Percentiles rank a stretch among this genome's conserved stretches.
These are phyloP conservation scores for Phytophthora litchii DNA, from an alignment of 352 stramenopile genomes.

Conservation along the genomic window DNA sequence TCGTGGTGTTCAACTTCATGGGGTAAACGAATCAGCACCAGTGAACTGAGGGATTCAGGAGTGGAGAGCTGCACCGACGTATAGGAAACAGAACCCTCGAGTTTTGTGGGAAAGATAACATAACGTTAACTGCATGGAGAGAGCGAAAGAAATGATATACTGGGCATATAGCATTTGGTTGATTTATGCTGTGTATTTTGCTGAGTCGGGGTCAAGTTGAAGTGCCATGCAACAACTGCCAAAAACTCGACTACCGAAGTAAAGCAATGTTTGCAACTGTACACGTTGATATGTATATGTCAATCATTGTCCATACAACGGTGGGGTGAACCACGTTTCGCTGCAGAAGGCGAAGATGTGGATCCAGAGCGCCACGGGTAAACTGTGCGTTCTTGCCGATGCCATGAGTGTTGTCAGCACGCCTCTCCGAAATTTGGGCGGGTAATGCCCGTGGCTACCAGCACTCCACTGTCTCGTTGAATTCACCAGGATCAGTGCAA, in stretches of 20 bases:
- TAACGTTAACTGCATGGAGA: no score
- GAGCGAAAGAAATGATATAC: no score
- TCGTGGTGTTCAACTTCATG: constrained; percentile 95
- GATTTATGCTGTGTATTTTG: no score
- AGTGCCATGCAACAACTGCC: constrained; percentile 13
- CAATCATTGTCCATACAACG: neutral
- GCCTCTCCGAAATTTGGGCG: constrained; percentile 40
- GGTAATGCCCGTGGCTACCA: constrained; percentile 52
- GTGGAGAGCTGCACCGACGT: neutral
- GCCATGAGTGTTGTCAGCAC: constrained; percentile 54
- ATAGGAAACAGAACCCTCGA: constrained; percentile 4
- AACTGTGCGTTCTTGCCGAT: constrained; percentile 42
- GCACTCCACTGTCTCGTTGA: constrained; percentile 51
- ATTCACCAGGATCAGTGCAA: constrained; percentile 56
- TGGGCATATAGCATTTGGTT: no score
- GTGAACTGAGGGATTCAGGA: no score
- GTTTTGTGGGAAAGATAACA: constrained; percentile 9
- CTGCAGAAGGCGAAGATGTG: constrained; percentile 63
- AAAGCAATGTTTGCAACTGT: no score
- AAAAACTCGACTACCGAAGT: no score
- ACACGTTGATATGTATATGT: constrained; percentile 5
- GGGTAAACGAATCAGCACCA: constrained; percentile 69
- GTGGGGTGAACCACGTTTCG: constrained; percentile 54
- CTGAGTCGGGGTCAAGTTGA: constrained; percentile 26
- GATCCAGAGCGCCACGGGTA: constrained; percentile 56